A percentile compares a stretch with the other conserved stretches of the same genome.
phyloP scores from a whole-genome alignment of 1,284 basidiomycete species.

The Agaricales sp. region DNA sequence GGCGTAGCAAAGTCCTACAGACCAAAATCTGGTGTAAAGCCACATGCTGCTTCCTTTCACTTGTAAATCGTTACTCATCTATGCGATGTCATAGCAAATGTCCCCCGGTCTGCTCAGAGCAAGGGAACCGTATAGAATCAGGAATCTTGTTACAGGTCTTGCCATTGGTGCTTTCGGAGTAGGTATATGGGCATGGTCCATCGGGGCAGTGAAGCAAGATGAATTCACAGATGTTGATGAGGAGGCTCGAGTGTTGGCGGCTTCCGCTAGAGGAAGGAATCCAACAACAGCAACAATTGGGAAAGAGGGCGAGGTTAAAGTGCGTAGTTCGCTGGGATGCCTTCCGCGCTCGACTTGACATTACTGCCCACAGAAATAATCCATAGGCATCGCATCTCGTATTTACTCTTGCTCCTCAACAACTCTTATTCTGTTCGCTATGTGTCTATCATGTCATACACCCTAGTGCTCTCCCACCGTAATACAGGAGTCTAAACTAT shows the following conservation, averaged over 20 bases:
- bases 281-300: background rate
- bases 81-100: conserved; percentile 50
- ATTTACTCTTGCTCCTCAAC: too few relatives aligned
- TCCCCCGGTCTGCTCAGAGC: conserved; percentile 84
- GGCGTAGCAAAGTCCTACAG: background rate
- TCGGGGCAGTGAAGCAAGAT: conserved; percentile 89
- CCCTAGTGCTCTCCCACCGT: too few relatives aligned
- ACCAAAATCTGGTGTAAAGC: background rate
- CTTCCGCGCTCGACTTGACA: too few relatives aligned
- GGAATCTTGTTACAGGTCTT: conserved; percentile 75
- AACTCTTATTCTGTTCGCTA: too few relatives aligned
- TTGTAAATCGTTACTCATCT: background rate
- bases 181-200: conserved; percentile 90
- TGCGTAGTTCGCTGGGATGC: too few relatives aligned
- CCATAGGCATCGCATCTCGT: too few relatives aligned
- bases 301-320: background rate
- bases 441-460: too few relatives aligned
- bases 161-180: conserved; percentile 67
- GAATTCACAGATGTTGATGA: conserved; percentile 81
- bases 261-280: conserved; percentile 17
- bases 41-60: background rate
- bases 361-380: too few relatives aligned
- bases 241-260: conserved; percentile 49
- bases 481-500: conserved; percentile 1
- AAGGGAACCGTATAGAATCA: conserved; percentile 70